Percentiles rank a stretch among this genome's conserved stretches.
Evolutionary conservation across 495 filamentous ascomycete species (phyloP).

Genomic region (Talaromyces nanjingensis): DNA sequence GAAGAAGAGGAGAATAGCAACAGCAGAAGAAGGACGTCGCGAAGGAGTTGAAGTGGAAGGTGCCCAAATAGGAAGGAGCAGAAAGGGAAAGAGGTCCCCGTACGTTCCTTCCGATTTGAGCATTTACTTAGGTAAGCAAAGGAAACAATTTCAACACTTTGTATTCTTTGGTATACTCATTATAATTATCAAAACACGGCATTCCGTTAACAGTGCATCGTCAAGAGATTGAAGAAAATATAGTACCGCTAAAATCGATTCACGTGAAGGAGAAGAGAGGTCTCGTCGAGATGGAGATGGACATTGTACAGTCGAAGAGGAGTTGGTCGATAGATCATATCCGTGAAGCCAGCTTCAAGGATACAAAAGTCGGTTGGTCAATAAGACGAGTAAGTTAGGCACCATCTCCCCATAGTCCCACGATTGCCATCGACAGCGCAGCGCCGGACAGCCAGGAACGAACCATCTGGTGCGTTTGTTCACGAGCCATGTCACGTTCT

Average conservation of each 20-base stretch:
- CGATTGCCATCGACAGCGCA: slow-evolving; percentile 66
- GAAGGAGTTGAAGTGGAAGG: too few species aligned
- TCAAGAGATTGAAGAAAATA: slow-evolving; percentile 1
- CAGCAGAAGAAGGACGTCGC: not conserved
- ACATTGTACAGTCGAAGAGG: slow-evolving; percentile 5
- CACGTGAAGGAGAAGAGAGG: not conserved
- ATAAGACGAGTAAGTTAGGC: slow-evolving; percentile 13
- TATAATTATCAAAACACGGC: slow-evolving; percentile 3
- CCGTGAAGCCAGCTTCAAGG: not conserved
- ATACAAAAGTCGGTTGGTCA: not conserved
- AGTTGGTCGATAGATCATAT: not conserved
- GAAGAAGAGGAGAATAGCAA: not conserved
- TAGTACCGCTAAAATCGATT: not conserved
- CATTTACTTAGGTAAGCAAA: not conserved
- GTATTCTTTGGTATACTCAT: not conserved
- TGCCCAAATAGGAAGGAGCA: slow-evolving; percentile 4
- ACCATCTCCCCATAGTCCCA: slow-evolving; percentile 88
- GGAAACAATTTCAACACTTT: not conserved
- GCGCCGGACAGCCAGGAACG: slow-evolving; percentile 55
- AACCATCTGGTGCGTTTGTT: slow-evolving; percentile 52
- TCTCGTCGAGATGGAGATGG: not conserved
- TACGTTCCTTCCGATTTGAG: not conserved
- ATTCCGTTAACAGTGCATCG: not conserved
- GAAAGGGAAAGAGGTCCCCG: not conserved
- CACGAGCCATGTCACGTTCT: slow-evolving; percentile 58